Conservation (phyloP, 192 early-diverging fungal genomes). For the Neocallimastix lanati region DNA sequence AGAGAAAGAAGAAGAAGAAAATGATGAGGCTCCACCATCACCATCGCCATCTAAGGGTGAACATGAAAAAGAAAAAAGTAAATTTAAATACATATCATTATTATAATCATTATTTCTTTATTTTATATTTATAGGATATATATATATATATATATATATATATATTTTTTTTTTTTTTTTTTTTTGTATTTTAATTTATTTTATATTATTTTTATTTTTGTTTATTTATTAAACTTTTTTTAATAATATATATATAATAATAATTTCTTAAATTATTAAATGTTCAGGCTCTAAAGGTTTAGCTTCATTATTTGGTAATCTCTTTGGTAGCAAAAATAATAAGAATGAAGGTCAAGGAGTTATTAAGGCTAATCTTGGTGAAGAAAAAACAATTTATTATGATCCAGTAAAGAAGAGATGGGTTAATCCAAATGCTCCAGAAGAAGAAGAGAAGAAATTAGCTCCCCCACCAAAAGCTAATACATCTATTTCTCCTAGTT, state of each 20-base stretch:
- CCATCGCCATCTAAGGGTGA: background rate
- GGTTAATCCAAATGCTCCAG: slow-evolving; percentile 37
- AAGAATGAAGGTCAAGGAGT: slow-evolving; percentile 12
- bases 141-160: background rate
- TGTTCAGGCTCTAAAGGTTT: slow-evolving; percentile 1
- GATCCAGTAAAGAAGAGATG: slow-evolving; percentile 72
- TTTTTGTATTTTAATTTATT: no score
- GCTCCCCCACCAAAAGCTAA: slow-evolving; percentile 11
- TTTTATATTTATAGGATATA: background rate
- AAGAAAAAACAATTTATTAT: slow-evolving; percentile 66
- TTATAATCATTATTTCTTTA: background rate
- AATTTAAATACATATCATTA: no score
- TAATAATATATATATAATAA: slow-evolving; percentile 9
- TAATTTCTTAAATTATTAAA: no score
- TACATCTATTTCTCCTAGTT: slow-evolving; percentile 15
- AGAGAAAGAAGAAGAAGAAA: slow-evolving; percentile 6
- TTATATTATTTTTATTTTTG: no score
- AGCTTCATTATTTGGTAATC: slow-evolving; percentile 15
- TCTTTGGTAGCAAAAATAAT: slow-evolving; percentile 19
- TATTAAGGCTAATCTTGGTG: slow-evolving; percentile 70
- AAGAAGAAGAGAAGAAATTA: slow-evolving; percentile 21
- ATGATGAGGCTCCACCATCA: background rate
- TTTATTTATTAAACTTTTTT: background rate
- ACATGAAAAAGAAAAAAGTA: slow-evolving; percentile 1
- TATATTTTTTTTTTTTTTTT: no score